phyloP scores from a whole-genome alignment of 768 basidiomycete genomes.

The Podaxis carcinomalis region DNA sequence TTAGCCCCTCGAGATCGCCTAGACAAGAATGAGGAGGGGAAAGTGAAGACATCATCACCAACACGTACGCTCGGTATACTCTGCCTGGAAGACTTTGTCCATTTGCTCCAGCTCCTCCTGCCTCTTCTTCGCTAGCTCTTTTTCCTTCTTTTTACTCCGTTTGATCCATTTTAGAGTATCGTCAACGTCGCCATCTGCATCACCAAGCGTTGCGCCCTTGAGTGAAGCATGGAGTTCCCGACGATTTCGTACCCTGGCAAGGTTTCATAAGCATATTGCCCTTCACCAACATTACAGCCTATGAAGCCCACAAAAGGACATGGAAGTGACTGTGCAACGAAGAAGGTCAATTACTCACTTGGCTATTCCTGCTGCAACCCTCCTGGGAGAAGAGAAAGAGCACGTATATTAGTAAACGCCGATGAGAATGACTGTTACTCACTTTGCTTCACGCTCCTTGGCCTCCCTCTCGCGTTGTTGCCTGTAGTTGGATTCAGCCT shows the following conservation, averaged over 20 bases:
- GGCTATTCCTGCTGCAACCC: constrained; percentile 70
- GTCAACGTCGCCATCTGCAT: constrained; percentile 72
- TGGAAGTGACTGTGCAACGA: constrained; percentile 40
- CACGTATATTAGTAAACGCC: constrained; percentile 19
- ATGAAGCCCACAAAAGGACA: constrained; percentile 35
- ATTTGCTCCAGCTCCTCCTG: constrained; percentile 80
- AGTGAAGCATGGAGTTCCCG: constrained; percentile 90
- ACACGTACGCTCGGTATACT: constrained; percentile 82
- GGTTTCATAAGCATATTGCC: constrained; percentile 41
- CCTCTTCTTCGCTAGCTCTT: constrained; percentile 79
- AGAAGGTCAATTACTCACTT: constrained; percentile 66
- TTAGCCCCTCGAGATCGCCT: constrained; percentile 92
- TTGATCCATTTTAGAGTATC: constrained; percentile 90
- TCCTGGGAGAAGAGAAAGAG: constrained; percentile 39
- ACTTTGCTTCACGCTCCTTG: constrained; percentile 78
- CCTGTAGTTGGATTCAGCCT: constrained; percentile 85
- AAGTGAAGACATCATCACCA: not conserved
- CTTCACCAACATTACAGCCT: constrained; percentile 29
- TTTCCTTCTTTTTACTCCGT: constrained; percentile 85
- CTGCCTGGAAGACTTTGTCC: constrained; percentile 71
- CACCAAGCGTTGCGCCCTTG: constrained; percentile 90
- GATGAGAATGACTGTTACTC: constrained; percentile 24
- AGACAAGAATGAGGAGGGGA: constrained; percentile 5
- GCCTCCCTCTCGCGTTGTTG: constrained; percentile 64
- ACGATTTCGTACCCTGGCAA: constrained; percentile 85